Percentiles rank a stretch among this genome's conserved stretches.
Evolutionary conservation across 2,329 filamentous ascomycete species (phyloP).

Genomic region (Paracamarosporium sp.): DNA sequence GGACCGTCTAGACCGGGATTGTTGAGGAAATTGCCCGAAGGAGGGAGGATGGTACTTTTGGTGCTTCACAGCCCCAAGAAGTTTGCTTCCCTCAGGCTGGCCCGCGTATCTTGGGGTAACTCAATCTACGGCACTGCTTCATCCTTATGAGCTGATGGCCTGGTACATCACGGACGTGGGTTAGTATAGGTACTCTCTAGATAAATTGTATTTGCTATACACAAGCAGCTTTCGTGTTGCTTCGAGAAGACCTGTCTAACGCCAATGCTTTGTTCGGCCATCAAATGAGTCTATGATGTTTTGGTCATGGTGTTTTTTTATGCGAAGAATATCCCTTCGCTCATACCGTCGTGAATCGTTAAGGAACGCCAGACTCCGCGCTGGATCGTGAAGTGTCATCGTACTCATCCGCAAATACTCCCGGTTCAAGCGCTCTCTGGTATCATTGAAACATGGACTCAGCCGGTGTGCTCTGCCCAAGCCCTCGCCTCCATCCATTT

Average conservation of each 20-base stretch:
- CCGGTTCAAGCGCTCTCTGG: not conserved
- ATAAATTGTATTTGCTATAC: not conserved
- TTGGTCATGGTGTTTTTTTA: not conserved
- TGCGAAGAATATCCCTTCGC: not conserved
- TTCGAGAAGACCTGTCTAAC: not conserved
- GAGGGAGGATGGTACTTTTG: not conserved
- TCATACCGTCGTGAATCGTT: conserved; percentile 3
- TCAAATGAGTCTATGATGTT: not conserved
- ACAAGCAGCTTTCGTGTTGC: not conserved
- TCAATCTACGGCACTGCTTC: not conserved
- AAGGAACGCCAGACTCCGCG: conserved; percentile 15
- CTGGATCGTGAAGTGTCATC: conserved; percentile 4
- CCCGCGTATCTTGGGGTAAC: not conserved
- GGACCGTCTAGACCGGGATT: conserved; percentile 6
- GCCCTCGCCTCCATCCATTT: not conserved
- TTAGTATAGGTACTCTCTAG: not conserved
- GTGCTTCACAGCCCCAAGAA: not conserved
- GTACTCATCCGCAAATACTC: not conserved
- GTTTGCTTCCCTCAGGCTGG: not conserved
- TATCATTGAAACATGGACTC: not conserved
- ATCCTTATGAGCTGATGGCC: not conserved
- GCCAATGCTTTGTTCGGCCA: not conserved
- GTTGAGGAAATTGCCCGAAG: not conserved
- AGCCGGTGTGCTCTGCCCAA: not conserved
- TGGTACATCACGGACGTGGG: not conserved